phyloP scores from a whole-genome alignment of 495 filamentous ascomycete genomes.

The Lasiosphaeria miniovina region DNA sequence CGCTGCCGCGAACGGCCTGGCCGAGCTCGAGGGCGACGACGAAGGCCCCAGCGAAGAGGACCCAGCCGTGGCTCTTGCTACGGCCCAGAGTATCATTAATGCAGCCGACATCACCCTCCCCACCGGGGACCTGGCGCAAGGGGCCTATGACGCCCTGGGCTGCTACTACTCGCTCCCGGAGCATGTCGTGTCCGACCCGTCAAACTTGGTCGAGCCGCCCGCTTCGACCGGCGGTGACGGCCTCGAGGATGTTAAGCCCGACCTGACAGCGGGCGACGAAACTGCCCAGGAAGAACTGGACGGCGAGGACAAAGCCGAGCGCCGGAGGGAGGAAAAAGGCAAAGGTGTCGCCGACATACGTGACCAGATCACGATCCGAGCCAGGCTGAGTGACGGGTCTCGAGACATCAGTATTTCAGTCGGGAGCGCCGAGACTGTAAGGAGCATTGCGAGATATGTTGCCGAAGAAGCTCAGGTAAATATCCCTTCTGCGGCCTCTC shows the following conservation, averaged over 20 bases:
- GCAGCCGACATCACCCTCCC: slow-evolving; percentile 79
- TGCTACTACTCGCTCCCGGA: slow-evolving; percentile 73
- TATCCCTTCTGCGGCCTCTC: slow-evolving; percentile 4
- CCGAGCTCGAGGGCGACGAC: slow-evolving; percentile 21
- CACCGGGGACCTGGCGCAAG: slow-evolving; percentile 66
- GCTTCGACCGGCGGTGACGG: slow-evolving; percentile 27
- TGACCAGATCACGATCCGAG: slow-evolving; percentile 59
- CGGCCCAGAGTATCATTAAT: slow-evolving; percentile 74
- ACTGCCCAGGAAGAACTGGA: slow-evolving; percentile 39
- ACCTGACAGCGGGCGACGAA: slow-evolving; percentile 46
- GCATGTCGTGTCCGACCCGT: slow-evolving; percentile 72
- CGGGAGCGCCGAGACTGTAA: slow-evolving; percentile 59
- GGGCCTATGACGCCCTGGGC: slow-evolving; percentile 75
- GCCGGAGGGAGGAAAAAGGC: slow-evolving; percentile 65
- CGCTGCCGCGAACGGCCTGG: slow-evolving; percentile 18
- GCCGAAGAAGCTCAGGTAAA: slow-evolving; percentile 64
- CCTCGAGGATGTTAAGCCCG: slow-evolving; percentile 41
- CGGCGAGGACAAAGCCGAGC: slow-evolving; percentile 50
- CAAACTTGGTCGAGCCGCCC: slow-evolving; percentile 56
- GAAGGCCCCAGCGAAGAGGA: slow-evolving; percentile 30
- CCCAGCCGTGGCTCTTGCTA: slow-evolving; percentile 46
- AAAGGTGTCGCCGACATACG: slow-evolving; percentile 47
- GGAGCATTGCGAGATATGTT: slow-evolving; percentile 59
- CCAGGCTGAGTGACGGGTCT: slow-evolving; percentile 68
- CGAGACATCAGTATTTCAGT: slow-evolving; percentile 62